Base-by-base conservation (phyloP, 768 basidiomycete genomes). In the Amanita rubescens region DNA sequence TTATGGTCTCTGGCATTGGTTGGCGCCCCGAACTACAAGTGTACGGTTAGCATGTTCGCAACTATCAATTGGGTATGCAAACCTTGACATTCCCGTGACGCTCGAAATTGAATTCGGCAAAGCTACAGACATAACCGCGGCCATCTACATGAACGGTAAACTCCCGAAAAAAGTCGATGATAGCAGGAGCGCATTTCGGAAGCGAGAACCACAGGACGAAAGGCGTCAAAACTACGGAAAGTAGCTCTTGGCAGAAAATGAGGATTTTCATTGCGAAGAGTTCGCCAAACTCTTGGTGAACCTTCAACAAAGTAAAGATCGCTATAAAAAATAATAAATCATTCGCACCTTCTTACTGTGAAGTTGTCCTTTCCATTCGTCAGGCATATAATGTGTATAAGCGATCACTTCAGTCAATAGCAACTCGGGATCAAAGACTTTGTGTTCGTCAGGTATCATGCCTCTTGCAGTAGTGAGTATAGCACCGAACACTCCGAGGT, bases 61-160 rank as follows among this genome's bases (percentile, higher is more conserved):
- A 25, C 2, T 5, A 17, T 2, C 45, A 25, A 34, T 25, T 25
- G 6, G 38, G 20, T 9, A 8, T 1, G 1, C 66, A 78, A 51
- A 88, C 87, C 76, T 89, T 93, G 65, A 92, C 78, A 65, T 94
- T 94, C 0, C 94, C 93, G 57, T 96, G 93, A 52, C 93, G 73
- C 71, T 93, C 85, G 67, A 99, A 98, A 66, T 98, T 94, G 65
- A 99, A 99, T 55, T 95, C 94, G 3, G 96, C 96, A 67, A 98
- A 99, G 53, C 90, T 94, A 64, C 96, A 98, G 17, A 99, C 90
- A 62, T 96, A 95, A 4, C 96, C 96, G 2, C 96, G 78, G 0
- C 94, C 92, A 55, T 97, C 94, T 19, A 99, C 87, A 67, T 98
- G 95, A 1, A 99, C 87, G 0, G 93, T 88, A 65, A 97, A 99